These are phyloP conservation scores for Magnolia kwangsiensis DNA, from an alignment of 164 flowering plant genomes.

Conservation along the genomic window DNA sequence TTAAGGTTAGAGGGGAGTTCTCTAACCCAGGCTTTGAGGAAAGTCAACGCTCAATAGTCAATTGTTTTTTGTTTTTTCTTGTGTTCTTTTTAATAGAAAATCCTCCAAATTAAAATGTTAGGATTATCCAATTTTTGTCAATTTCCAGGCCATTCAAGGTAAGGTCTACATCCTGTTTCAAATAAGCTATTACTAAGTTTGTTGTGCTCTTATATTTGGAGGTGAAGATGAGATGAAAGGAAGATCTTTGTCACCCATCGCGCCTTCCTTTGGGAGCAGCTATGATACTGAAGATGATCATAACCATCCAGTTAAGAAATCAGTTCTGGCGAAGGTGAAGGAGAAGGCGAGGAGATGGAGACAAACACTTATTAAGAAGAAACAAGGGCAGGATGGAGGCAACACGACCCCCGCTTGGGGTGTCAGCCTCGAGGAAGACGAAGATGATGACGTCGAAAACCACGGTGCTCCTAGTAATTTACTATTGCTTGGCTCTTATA, in stretches of 20 bases:
- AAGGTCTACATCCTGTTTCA: too few species aligned
- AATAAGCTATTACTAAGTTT: neutral
- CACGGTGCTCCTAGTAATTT: conserved; percentile 70
- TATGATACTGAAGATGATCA: conserved; percentile 46
- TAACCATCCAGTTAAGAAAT: conserved; percentile 43
- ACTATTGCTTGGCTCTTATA: neutral
- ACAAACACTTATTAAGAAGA: conserved; percentile 43
- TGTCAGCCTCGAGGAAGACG: conserved; percentile 46
- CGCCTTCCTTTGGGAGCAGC: conserved; percentile 24
- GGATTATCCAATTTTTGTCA: too few species aligned
- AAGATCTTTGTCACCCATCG: neutral
- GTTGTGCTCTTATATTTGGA: neutral
- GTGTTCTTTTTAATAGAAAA: too few species aligned
- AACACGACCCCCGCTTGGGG: conserved; percentile 46
- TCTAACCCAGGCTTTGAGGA: too few species aligned
- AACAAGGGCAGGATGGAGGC: conserved; percentile 28
- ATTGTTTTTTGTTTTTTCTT: too few species aligned
- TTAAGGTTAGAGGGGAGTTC: too few species aligned
- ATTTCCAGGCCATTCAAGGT: too few species aligned
- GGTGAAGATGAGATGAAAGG: conserved; percentile 22
- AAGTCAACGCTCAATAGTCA: too few species aligned
- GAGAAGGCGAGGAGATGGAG: conserved; percentile 64
- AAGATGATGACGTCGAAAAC: conserved; percentile 47
- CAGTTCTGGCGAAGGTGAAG: conserved; percentile 63
- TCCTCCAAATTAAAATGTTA: too few species aligned